Percentiles rank a stretch among this genome's conserved stretches.
These are phyloP conservation scores for Rhodofomes roseus DNA, from an alignment of 1,284 basidiomycete genomes.

Conservation along the genomic window DNA sequence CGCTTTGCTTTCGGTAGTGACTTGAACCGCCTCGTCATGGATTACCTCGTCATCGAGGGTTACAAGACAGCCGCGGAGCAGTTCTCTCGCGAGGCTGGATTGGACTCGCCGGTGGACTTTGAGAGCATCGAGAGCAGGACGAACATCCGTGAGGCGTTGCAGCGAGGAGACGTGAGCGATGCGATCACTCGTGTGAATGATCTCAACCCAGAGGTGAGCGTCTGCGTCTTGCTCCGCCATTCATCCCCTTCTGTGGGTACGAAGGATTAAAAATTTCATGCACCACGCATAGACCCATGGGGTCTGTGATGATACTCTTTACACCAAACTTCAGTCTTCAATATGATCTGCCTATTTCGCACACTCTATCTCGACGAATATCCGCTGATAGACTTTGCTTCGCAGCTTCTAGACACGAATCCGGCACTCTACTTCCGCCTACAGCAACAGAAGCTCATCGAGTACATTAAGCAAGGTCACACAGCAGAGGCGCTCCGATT, in stretches of 20 bases:
- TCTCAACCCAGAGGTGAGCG: constrained; percentile 91
- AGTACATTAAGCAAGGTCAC: constrained; percentile 83
- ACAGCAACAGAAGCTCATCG: constrained; percentile 93
- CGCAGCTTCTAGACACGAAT: constrained; percentile 92
- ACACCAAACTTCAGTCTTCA: constrained; percentile 89
- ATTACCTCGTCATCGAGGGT: constrained; percentile 97
- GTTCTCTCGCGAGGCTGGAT: constrained; percentile 85
- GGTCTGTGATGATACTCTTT: constrained; percentile 71
- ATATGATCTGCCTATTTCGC: constrained; percentile 57
- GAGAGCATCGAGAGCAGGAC: constrained; percentile 92
- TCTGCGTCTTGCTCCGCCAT: neutral
- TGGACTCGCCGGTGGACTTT: constrained; percentile 78
- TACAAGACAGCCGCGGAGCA: constrained; percentile 95
- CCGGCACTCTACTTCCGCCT: constrained; percentile 88
- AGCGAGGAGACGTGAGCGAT: constrained; percentile 91
- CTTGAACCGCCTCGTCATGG: constrained; percentile 94
- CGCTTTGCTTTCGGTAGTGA: constrained; percentile 52
- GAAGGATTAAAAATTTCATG: constrained; percentile 94
- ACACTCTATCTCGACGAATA: constrained; percentile 11
- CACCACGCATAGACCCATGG: constrained; percentile 92
- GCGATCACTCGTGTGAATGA: constrained; percentile 94
- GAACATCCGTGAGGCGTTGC: constrained; percentile 90
- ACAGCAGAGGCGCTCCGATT: constrained; percentile 84
- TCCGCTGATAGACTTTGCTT: constrained; percentile 12
- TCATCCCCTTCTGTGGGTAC: neutral